Evolutionary conservation across 495 filamentous ascomycete genomes (phyloP), one percentile per base, ranked within the genome.

Genomic region (Tetracladium setigerum): DNA sequence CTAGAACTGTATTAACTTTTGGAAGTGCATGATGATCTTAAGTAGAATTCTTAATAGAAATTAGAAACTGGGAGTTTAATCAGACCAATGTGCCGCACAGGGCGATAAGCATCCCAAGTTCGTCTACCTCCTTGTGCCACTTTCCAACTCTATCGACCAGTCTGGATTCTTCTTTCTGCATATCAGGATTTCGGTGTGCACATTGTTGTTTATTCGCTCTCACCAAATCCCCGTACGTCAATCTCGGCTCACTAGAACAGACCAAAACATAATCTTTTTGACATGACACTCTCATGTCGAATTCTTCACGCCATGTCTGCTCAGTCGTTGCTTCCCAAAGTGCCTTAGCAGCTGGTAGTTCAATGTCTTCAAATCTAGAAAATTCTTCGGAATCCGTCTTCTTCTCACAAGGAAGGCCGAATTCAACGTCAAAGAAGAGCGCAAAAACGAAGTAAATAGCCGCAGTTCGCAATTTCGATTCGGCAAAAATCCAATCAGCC

Each of bases 361-460:
- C n/a, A 13, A 45, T 13, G 16, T 45, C 42, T 34, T 45, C 30
- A 33, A 33, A 35, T 33, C 5, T 17, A 22, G 32, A 34, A 45
- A 33, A 22, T 5, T 14, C n/a, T 11, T 45, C 24, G 16, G 24
- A n/a, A 15, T 45, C 18, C n/a, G n/a, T n/a, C n/a, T n/a, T n/a
- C n/a, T n/a, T n/a, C n/a, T n/a, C n/a, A 18, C 42, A 45, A 33
- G 42, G 42, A 45, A 45, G 22, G n/a, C 42, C 42, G 16, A 45
- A 45, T 6, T 45, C 19, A 16, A 45, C n/a, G 42, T 45, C 42
- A 34, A 45, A 45, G 42, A 33, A 30, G 5, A 45, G 13, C 16
- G 42, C 42, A 17, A 45, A 12, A 15, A 45, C 35, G 31, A 45
- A 45, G 16, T 45, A 45, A 32, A 45, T 17, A 5, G 42, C 16